Conservation (phyloP, 2,329 filamentous ascomycete species). For the Neofusicoccum kwambonambiense region DNA sequence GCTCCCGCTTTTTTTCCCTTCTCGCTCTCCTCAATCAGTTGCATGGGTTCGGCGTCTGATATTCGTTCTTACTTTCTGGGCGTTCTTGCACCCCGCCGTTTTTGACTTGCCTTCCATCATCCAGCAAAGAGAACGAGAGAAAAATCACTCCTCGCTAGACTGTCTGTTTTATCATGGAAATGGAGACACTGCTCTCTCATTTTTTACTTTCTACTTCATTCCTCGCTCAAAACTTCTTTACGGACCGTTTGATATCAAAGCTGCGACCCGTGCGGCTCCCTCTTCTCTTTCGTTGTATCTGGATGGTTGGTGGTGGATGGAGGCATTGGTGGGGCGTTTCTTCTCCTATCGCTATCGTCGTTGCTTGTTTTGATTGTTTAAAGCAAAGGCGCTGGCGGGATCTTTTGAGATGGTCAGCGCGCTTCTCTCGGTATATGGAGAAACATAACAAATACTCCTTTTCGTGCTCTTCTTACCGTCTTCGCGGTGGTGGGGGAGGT, state of each 20-base stretch:
- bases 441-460: not conserved
- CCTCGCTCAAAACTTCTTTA: not conserved
- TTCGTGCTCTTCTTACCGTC: not conserved
- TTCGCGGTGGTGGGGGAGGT: not conserved
- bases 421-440: not conserved
- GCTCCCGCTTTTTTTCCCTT: not conserved
- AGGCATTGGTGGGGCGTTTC: not conserved
- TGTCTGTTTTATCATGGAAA: not conserved
- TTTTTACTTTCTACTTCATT: not conserved
- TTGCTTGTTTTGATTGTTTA: not conserved
- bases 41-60: not conserved
- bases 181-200: not conserved
- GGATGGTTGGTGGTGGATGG: not conserved
- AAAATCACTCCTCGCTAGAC: not conserved
- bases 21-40: not conserved
- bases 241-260: constrained; percentile 9
- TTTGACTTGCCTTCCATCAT: not conserved
- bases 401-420: not conserved
- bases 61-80: not conserved
- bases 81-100: not conserved
- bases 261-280: constrained; percentile 6
- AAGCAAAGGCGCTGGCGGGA: constrained; percentile 10
- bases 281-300: not conserved
- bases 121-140: not conserved
- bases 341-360: not conserved